Evolutionary conservation across 257 asterid species (phyloP), one percentile per base, ranked within the genome.

Genomic region (Nicotiana noctiflora): DNA sequence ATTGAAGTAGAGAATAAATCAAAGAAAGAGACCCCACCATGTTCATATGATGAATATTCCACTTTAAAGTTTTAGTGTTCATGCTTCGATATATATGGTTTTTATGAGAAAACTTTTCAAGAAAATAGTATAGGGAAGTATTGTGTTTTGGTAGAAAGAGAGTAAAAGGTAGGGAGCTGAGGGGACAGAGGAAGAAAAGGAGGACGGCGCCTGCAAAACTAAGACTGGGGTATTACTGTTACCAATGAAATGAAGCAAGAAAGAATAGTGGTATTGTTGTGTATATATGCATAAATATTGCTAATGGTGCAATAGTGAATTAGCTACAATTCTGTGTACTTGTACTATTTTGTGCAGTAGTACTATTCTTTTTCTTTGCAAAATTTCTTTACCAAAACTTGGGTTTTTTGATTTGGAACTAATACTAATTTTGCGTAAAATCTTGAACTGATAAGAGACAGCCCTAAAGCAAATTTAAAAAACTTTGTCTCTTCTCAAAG

Each of bases 201-300:
- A 90, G 94, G 87, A 88, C 96, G 94, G 93, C 97, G 96, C 91
- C 92, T 89, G 93, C 89, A 49, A 86, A 84, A 84, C 80, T 82
- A 75, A 72, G 68, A 46, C 79, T n/a, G 55, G 65, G 84, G 34
- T 75, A 86, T 79, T 88, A 89, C 91, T 88, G 92, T 88, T 85
- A 88, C 91, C 94, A 87, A 90, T 79, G 94, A 86, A 84, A 40
- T 79, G 94, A 82, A 75, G 75, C 70, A 64, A 62, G 80, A 67
- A 67, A 82, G 68, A 49, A 85, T 86, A 76, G 85, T 60, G 27
- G 55, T 37, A 17, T 55, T 46, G 53, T 55, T 46, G 53, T 82
- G 63, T 51, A 37, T 21, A 76, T n/a, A 32, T 25, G 70, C 51
- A 55, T 65, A 49, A 44, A 17, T 40, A 66, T 27, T 25, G 70